These are phyloP conservation scores for Thalassiosira sp. DNA, from an alignment of 352 stramenopile genomes.

Conservation along the genomic window DNA sequence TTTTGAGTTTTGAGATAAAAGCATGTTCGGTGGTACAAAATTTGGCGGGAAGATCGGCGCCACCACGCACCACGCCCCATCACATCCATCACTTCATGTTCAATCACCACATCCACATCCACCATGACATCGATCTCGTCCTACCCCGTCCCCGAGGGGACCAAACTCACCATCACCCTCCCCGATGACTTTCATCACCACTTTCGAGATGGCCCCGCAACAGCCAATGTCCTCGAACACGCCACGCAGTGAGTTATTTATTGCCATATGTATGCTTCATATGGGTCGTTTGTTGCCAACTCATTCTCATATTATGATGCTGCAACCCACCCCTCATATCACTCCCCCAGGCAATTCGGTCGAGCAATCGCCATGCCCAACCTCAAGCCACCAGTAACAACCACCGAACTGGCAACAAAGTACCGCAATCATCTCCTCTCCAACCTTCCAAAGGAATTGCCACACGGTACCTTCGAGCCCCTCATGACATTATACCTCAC, in stretches of 20 bases:
- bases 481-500: slow-evolving; percentile 93
- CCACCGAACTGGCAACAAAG: slow-evolving; percentile 89
- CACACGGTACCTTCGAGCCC: slow-evolving; percentile 86
- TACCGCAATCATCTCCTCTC: slow-evolving; percentile 95
- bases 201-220: slow-evolving; percentile 88
- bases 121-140: slow-evolving; percentile 7
- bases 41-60: no score
- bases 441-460: slow-evolving; percentile 81
- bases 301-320: no score
- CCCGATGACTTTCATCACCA: slow-evolving; percentile 98
- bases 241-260: no score
- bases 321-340: no score
- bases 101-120: background rate
- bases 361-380: slow-evolving; percentile 97
- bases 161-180: slow-evolving; percentile 72
- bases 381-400: slow-evolving; percentile 95
- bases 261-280: no score
- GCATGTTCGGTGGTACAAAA: no score
- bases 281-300: no score
- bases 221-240: slow-evolving; percentile 67
- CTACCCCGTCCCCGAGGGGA: slow-evolving; percentile 37
- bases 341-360: slow-evolving; percentile 81
- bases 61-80: no score
- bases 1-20: no score
- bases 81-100: background rate